A percentile compares a stretch with the other conserved stretches of the same genome.
Conservation (phyloP, 2,329 filamentous ascomycete species). For the Hypoxylon sp. region DNA sequence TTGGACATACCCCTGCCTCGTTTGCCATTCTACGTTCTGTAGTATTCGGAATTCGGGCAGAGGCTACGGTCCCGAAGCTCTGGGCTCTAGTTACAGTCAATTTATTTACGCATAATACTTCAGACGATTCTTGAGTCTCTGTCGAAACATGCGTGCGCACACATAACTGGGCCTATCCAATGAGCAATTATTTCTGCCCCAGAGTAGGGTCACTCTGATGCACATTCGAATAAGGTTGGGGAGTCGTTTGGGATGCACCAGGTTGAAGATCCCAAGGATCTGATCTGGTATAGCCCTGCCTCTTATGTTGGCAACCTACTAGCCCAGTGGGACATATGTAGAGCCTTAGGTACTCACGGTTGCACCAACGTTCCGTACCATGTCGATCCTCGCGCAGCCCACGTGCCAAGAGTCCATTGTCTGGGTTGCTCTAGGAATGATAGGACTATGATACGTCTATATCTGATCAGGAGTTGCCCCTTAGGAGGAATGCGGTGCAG, state of each 20-base stretch:
- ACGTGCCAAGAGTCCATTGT: conserved; percentile 14
- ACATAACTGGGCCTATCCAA: conserved; percentile 8
- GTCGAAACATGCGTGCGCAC: conserved; percentile 2
- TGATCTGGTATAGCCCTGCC: conserved; percentile 5
- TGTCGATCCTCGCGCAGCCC: conserved; percentile 13
- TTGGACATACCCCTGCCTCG: neutral
- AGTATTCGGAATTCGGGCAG: conserved; percentile 10
- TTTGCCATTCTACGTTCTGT: neutral
- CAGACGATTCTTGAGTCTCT: neutral
- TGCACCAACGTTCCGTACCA: conserved; percentile 6
- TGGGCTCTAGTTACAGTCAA: conserved; percentile 2
- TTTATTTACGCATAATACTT: conserved; percentile 1
- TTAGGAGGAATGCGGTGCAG: neutral
- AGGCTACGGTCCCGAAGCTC: conserved; percentile 18
- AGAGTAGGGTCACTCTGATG: conserved; percentile 16
- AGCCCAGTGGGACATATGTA: neutral
- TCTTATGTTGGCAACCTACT: neutral
- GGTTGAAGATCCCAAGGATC: conserved; percentile 24
- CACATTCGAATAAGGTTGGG: conserved; percentile 6
- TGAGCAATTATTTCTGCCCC: neutral
- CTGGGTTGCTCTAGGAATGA: neutral
- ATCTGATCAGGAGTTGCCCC: neutral
- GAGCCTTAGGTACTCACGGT: neutral
- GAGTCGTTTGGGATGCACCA: conserved; percentile 12
- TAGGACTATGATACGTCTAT: conserved; percentile 5